A percentile compares a stretch with the other conserved stretches of the same genome.
phyloP scores from a whole-genome alignment of 78 protist species.

The Speleostelium caveatum region DNA sequence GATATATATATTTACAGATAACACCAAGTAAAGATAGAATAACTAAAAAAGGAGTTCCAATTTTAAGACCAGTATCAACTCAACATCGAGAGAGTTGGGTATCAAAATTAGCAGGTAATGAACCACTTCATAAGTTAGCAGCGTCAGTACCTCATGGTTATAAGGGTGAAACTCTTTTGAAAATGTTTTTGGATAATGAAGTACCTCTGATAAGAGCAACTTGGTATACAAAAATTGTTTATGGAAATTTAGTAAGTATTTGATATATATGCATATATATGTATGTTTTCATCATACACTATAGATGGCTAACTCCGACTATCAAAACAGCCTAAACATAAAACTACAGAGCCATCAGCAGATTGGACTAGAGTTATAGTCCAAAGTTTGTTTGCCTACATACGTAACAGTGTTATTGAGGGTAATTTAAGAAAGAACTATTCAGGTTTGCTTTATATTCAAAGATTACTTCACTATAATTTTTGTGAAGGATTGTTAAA shows the following conservation, averaged over 20 bases:
- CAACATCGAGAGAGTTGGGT: conserved; percentile 58
- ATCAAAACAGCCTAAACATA: conserved; percentile 41
- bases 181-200: conserved; percentile 66
- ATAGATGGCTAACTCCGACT: neutral
- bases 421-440: neutral
- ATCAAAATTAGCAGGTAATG: conserved; percentile 44
- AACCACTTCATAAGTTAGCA: conserved; percentile 52
- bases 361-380: conserved; percentile 71
- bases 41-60: conserved; percentile 37
- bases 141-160: conserved; percentile 59
- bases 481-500: conserved; percentile 53
- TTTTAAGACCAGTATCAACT: conserved; percentile 37
- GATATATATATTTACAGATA: no score
- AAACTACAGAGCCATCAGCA: conserved; percentile 45
- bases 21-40: neutral
- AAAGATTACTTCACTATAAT: conserved; percentile 50
- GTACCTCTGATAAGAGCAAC: conserved; percentile 71
- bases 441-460: conserved; percentile 32
- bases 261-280: neutral
- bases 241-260: conserved; percentile 65
- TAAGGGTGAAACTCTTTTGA: conserved; percentile 48
- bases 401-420: conserved; percentile 31
- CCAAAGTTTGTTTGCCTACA: conserved; percentile 49
- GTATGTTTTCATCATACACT: no score
- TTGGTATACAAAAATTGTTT: conserved; percentile 72